Conservation (phyloP, 495 filamentous ascomycete genomes). For the Pseudotulostoma volvatum region DNA sequence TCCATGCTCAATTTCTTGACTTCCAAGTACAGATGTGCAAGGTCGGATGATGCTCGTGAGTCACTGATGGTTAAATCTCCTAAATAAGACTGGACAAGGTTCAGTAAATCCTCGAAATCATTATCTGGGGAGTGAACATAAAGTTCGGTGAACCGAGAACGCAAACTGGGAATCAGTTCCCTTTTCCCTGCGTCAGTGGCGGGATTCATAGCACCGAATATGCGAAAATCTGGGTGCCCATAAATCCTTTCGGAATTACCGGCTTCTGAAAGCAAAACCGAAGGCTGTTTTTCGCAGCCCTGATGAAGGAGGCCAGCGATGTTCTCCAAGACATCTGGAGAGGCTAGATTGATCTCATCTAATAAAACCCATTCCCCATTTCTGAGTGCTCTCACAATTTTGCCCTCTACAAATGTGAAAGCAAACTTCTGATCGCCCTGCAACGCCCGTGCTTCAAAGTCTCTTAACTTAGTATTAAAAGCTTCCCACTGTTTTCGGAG, state of each 20-base stretch:
- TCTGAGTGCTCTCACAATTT: conserved; percentile 75
- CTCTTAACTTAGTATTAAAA: conserved; percentile 59
- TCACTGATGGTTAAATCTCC: conserved; percentile 48
- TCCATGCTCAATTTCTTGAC: conserved; percentile 66
- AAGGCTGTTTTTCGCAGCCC: conserved; percentile 48
- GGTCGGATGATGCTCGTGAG: conserved; percentile 50
- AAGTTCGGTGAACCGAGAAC: conserved; percentile 83
- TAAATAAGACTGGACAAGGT: conserved; percentile 75
- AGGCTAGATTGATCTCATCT: conserved; percentile 94
- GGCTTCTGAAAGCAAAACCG: conserved; percentile 77
- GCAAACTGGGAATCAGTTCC: conserved; percentile 69
- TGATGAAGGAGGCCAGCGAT: conserved; percentile 71
- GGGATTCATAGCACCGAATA: conserved; percentile 98
- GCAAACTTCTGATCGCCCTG: conserved; percentile 70
- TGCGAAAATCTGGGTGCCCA: conserved; percentile 83
- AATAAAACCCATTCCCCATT: conserved; percentile 97
- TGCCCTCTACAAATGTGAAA: conserved; percentile 90
- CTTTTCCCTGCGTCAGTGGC: conserved; percentile 94
- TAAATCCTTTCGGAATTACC: conserved; percentile 76
- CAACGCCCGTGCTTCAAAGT: conserved; percentile 67
- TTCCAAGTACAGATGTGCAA: conserved; percentile 71
- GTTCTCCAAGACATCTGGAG: conserved; percentile 84
- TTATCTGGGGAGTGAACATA: conserved; percentile 81
- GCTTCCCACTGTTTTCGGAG: conserved; percentile 63
- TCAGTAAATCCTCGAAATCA: conserved; percentile 64